Evolutionary conservation across 2,329 filamentous ascomycete genomes (phyloP), one percentile per base, ranked within the genome.

Genomic region (Fragosphaeria purpurea): DNA sequence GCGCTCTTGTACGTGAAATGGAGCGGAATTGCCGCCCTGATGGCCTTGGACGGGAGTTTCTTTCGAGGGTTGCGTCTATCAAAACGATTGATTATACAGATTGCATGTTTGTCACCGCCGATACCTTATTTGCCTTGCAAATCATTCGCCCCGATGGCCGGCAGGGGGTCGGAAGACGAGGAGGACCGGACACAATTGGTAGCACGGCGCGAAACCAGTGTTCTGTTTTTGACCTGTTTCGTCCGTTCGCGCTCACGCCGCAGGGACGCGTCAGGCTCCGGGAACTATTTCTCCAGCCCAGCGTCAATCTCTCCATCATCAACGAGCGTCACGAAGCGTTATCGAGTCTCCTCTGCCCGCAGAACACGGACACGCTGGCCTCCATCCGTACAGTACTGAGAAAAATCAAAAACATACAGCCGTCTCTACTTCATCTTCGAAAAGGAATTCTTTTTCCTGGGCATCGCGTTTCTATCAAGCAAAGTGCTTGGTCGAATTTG

Each of bases 81-180:
- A 77, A 86, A 60, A 90, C 88, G 79, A 89, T 94, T 64, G 83
- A 76, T 35, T 69, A 95, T 31, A 65, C 67, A 39, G 63, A 73
- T 49, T 70, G 70, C 47, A 88, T 91, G 82, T 88, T 93, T 60
- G 73, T 96, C 57, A 93, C 88, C 58, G 70, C 77, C 3, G 88
- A 96, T 61, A 86, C 90, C 0, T 70, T 97, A 41, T 67, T 80
- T 11, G 89, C 89, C 1, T 75, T 98, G 7, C 91, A 96, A 59
- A 87, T 98, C 33, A 73, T 95, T 32, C 83, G 85, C 50, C 81
- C 85, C 1, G 90, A 96, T 88, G 5, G 89, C 88, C 60, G 82
- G 79, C 45, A 85, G 91, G 55, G 86, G 83, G 58, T 83, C 85
- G 67, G 38, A 4, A 39, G 86, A 85, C 0, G 79, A 82, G 3